These are phyloP conservation scores for Solanum hybrid DNA, from an alignment of 305 asterid species.

Conservation along the genomic window DNA sequence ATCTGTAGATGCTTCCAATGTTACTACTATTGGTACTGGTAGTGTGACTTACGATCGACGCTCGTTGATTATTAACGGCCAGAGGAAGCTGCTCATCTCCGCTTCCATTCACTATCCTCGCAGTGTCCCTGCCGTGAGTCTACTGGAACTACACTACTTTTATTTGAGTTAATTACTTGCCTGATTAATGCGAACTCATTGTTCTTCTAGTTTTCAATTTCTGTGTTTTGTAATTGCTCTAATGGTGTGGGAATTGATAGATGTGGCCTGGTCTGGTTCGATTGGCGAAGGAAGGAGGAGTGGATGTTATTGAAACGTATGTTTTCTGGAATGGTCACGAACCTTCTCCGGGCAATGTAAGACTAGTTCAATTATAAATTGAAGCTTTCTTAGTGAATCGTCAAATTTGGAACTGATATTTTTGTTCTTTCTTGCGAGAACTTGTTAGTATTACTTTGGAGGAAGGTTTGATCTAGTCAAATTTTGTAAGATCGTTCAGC, in stretches of 20 bases:
- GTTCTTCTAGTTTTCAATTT: not conserved
- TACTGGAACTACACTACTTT: not conserved
- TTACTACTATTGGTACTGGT: not conserved
- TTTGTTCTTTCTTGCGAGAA: not conserved
- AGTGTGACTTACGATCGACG: constrained; percentile 62
- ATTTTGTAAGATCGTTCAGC: constrained; percentile 79
- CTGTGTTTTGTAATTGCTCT: not conserved
- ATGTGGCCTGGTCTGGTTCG: constrained; percentile 90
- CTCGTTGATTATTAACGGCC: constrained; percentile 84
- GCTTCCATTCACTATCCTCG: constrained; percentile 93
- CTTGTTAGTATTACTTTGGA: constrained; percentile 68
- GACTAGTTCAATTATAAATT: not conserved
- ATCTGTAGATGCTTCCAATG: constrained; percentile 13
- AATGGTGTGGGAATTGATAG: constrained; percentile 18
- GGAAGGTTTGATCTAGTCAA: constrained; percentile 81
- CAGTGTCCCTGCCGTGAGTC: constrained; percentile 78
- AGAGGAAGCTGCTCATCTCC: constrained; percentile 69
- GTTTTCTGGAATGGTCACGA: constrained; percentile 97
- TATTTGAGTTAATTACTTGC: not conserved
- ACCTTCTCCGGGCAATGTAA: constrained; percentile 64
- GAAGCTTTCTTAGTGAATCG: not conserved
- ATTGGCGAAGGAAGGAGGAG: constrained; percentile 85
- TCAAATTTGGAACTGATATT: not conserved
- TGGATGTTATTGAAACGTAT: constrained; percentile 70
- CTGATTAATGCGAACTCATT: not conserved